Evolutionary conservation across 192 early-diverging fungal species (phyloP), one percentile per base, ranked within the genome.

Genomic region (Lobosporangium transversale): DNA sequence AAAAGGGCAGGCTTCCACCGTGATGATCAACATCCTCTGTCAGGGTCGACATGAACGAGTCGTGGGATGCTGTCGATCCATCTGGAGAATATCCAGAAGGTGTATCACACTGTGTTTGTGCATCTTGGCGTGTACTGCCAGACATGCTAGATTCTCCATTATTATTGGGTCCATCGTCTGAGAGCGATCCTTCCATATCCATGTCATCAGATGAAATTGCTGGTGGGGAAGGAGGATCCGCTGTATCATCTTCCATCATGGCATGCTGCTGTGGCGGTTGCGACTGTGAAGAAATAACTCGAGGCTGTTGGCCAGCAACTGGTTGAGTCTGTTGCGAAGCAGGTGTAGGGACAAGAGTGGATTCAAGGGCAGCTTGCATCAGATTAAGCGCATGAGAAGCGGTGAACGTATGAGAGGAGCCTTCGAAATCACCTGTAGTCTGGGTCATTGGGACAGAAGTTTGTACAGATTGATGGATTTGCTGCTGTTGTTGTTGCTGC

Each of bases 201-300:
- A 67, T 76, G 47, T 76, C 73, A 31, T 76, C 73, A 1, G 73
- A 76, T 11, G 65, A 76, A 43, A 74, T 65, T 23, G 62, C 70
- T 17, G 70, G 70, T n/a, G 70, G 70, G 3, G 70, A 74, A 4
- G 70, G 70, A 17, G 70, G 70, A 31, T 74, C 70, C 3, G 70
- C 70, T 23, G 62, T 60, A 32, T 74, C 66, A 17, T 68, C 66
- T 29, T 68, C 66, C 66, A 68, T 68, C 56, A 64, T 65, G 6
- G 70, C 24, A 24, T 65, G 61, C 18, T 65, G 70, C 56, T 40
- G 21, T 20, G 51, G 61, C 10, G 58, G 70, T 49, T 40, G 47
- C 3, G 65, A 55, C 26, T 37, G 49, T 17, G 54, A 27, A n/a
- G 35, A 30, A 17, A 17, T 37, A 20, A 52, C 23, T 5, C 35